Base-by-base conservation (phyloP, 306 rosid species). In the Adenanthera pavonina region DNA sequence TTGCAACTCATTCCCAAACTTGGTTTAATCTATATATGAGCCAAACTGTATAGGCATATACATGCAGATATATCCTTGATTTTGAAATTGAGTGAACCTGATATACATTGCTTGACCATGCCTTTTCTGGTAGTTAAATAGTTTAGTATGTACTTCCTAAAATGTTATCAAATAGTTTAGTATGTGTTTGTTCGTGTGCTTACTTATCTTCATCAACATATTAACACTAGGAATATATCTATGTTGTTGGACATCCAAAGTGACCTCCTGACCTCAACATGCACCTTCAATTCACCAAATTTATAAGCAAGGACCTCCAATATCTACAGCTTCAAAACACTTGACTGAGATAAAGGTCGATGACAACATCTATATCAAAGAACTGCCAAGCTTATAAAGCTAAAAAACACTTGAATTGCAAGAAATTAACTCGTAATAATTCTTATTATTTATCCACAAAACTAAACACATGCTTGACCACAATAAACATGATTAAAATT, bases 361-460 rank as follows among this genome's bases (percentile, higher is more conserved):
- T 33, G 68, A 10, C 14, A 74, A 74, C 17, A 84, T 38, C 57
- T 49, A 73, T 60, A 75, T 74, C 47, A 69, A 75, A 80, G 34
- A 14, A 68, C 13, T 12, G 74, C 44, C 56, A 71, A 36, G 33
- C 49, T 68, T 40, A 57, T 34, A 69, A 59, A 79, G 35, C 78
- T 40, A 25, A 66, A 73, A 72, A 68, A 1, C 61, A 65, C 68
- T 48, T 49, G 52, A 68, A 67, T 34, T 62, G 47, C 53, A 83
- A 83, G 51, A 52, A 52, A 38, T 19, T 30, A 77, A 70, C 44
- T 15, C 43, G 47, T 49, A 66, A 74, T 11, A 47, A 74, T 36
- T 72, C 69, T 20, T 2, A 46, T 15, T 25, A 44, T 46, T 15
- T 56, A 74, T 48, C 66, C 60, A 60, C 20, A 41, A 43, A 76